phyloP scores from a whole-genome alignment of 495 filamentous ascomycete genomes.

The Pseudoneurospora amorphoporcata region DNA sequence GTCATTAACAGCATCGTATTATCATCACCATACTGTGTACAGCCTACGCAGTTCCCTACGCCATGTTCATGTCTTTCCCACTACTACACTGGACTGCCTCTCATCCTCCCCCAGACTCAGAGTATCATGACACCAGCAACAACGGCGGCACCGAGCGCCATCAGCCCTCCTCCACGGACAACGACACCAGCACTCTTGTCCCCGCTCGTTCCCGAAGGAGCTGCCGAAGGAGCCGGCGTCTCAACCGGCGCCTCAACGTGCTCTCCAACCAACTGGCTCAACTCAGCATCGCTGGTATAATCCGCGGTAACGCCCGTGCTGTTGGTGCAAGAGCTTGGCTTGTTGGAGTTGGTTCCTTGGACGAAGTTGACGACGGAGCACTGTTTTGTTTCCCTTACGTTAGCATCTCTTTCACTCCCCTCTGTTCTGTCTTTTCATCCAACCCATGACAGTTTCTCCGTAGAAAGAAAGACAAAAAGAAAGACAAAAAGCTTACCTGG shows the following conservation, averaged over 20 bases:
- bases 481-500: slow-evolving; percentile 25
- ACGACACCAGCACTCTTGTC: slow-evolving; percentile 12
- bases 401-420: neutral
- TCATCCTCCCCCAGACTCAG: slow-evolving; percentile 6
- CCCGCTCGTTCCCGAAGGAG: slow-evolving; percentile 10
- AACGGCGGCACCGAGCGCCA: neutral
- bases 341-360: slow-evolving; percentile 19
- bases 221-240: neutral
- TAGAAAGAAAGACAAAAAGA: neutral
- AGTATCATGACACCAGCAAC: slow-evolving; percentile 14
- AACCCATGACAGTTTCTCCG: neutral
- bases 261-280: slow-evolving; percentile 20
- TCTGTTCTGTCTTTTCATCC: neutral
- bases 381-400: slow-evolving; percentile 14
- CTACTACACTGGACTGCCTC: neutral
- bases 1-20: neutral
- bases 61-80: no score
- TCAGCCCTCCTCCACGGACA: slow-evolving; percentile 9
- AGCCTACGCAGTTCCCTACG: neutral
- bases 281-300: slow-evolving; percentile 24
- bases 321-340: slow-evolving; percentile 30
- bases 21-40: neutral
- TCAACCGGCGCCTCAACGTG: neutral
- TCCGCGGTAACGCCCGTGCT: slow-evolving; percentile 23
- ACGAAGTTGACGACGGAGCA: slow-evolving; percentile 44